These are phyloP conservation scores for Trichosporon inkin DNA, from an alignment of 1,284 basidiomycete species.

Conservation along the genomic window DNA sequence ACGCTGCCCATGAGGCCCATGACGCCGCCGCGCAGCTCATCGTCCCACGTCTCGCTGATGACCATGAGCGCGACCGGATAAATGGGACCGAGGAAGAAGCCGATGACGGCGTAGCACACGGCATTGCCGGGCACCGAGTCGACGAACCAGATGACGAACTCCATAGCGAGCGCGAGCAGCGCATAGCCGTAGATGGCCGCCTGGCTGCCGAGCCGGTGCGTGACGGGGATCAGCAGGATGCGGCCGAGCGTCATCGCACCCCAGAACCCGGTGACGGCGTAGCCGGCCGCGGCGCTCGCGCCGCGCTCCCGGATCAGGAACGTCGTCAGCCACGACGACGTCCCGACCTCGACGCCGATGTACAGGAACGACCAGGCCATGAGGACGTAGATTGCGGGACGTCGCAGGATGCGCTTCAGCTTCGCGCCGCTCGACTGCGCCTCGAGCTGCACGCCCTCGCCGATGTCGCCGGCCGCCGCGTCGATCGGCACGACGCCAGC, in stretches of 20 bases:
- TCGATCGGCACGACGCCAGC: not conserved
- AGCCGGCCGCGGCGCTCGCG: conserved; percentile 18
- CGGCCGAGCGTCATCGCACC: conserved; percentile 27
- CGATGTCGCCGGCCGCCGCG: not conserved
- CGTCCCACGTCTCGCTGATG: conserved; percentile 57
- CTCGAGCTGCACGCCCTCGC: not conserved
- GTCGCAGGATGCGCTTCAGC: conserved; percentile 21
- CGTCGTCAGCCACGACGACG: conserved; percentile 13
- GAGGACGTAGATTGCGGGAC: conserved; percentile 13
- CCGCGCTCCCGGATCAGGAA: conserved; percentile 25
- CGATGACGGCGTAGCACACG: conserved; percentile 58
- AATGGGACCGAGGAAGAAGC: conserved; percentile 54
- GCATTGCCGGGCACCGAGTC: conserved; percentile 55
- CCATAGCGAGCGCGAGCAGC: conserved; percentile 42
- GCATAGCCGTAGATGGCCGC: conserved; percentile 26
- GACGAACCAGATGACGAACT: conserved; percentile 60
- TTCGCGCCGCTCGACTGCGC: conserved; percentile 8
- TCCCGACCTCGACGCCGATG: conserved; percentile 21
- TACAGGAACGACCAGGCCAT: conserved; percentile 20
- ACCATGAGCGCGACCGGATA: conserved; percentile 62
- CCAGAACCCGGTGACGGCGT: conserved; percentile 26
- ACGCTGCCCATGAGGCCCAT: conserved; percentile 60
- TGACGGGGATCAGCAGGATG: conserved; percentile 27
- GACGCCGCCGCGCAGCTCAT: conserved; percentile 58
- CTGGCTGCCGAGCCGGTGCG: conserved; percentile 26